phyloP scores from a whole-genome alignment of 2,329 filamentous ascomycete genomes.

The Cladosporium sp. region DNA sequence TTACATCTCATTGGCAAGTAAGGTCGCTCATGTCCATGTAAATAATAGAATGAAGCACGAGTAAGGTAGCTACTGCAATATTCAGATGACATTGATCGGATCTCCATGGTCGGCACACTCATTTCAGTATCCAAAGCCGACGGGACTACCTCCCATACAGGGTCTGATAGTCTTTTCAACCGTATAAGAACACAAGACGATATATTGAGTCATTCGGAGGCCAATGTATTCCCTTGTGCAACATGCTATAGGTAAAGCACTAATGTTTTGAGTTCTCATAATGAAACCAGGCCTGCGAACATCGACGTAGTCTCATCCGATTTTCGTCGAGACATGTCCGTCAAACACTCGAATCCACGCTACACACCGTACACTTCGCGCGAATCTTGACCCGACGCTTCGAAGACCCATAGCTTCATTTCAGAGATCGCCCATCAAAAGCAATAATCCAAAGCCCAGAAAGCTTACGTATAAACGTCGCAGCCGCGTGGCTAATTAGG shows the following conservation, averaged over 20 bases:
- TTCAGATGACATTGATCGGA: neutral
- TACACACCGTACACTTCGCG: too few relatives aligned
- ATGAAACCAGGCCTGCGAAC: neutral
- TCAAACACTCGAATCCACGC: neutral
- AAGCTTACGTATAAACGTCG: neutral
- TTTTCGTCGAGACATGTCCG: neutral
- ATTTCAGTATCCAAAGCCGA: neutral
- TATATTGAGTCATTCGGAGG: neutral
- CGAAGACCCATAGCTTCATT: neutral
- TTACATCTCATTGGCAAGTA: neutral
- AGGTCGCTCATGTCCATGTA: neutral
- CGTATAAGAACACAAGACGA: neutral
- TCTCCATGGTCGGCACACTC: neutral
- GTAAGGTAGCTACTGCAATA: neutral
- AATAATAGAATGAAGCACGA: neutral
- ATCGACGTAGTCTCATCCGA: neutral
- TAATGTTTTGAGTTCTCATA: neutral
- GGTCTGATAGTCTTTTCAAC: too few relatives aligned
- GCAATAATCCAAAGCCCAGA: neutral
- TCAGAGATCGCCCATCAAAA: neutral
- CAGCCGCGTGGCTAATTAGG: slow-evolving; percentile 6
- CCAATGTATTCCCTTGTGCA: neutral
- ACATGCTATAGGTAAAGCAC: neutral
- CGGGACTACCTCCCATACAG: too few relatives aligned
- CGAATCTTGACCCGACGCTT: too few relatives aligned